These are phyloP conservation scores for Cymbopogon flexuosus DNA, from an alignment of 202 grass and related monocot genomes.

Conservation along the genomic window DNA sequence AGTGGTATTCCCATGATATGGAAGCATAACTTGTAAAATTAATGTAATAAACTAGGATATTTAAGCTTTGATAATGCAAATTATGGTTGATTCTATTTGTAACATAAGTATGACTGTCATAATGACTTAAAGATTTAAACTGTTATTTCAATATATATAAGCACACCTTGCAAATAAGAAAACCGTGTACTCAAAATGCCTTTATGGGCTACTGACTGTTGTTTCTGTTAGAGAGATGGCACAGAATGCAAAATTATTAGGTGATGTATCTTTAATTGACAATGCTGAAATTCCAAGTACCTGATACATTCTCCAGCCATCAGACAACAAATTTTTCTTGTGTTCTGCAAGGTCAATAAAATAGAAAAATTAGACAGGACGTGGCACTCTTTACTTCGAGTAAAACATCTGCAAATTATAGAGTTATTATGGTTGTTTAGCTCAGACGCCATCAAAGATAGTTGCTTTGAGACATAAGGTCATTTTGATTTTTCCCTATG, in stretches of 20 bases:
- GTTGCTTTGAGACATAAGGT: not conserved
- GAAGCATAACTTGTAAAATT: not conserved
- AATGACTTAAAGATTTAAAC: not conserved
- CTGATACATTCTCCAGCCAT: conserved; percentile 67
- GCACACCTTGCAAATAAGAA: conserved; percentile 16
- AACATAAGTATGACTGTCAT: not conserved
- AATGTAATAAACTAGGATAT: not conserved
- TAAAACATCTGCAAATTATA: not conserved
- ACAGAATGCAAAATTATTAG: not conserved
- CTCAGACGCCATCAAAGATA: not conserved
- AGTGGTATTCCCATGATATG: not conserved
- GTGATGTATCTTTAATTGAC: conserved; percentile 4
- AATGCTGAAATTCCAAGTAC: conserved; percentile 36
- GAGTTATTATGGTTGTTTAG: not conserved
- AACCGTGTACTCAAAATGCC: not conserved
- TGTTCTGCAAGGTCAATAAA: conserved; percentile 56
- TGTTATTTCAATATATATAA: conserved; percentile 16
- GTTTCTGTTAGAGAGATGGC: conserved; percentile 12
- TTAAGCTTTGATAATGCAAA: not conserved
- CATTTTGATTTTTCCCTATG: not conserved
- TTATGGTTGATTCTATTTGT: not conserved
- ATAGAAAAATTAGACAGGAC: conserved; percentile 22
- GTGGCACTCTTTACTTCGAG: conserved; percentile 5
- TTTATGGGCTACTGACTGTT: not conserved
- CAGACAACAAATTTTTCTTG: conserved; percentile 87